phyloP scores from a whole-genome alignment of 176 grass and related monocot genomes.

The Musa beccarii region DNA sequence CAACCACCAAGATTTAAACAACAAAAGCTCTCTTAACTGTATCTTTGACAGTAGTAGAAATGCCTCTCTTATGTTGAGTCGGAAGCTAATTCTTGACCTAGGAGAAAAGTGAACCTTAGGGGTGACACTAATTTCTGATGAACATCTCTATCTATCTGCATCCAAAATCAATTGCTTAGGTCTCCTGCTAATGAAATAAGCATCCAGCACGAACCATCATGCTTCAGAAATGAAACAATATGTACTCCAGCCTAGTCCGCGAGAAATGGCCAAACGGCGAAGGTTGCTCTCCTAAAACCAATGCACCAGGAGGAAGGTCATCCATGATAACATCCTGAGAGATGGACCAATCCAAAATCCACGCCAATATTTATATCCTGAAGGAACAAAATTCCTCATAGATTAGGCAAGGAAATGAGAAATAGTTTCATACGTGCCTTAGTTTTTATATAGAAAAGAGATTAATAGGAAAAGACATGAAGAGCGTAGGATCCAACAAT shows the following conservation, averaged over 20 bases:
- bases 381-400: background rate
- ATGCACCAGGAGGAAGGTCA: background rate
- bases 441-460: background rate
- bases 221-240: background rate
- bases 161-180: background rate
- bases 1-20: background rate
- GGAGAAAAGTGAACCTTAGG: background rate
- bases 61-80: background rate
- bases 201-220: background rate
- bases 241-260: background rate
- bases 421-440: background rate
- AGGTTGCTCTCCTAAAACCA: background rate
- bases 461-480: background rate
- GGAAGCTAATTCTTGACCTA: background rate
- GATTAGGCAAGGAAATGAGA: background rate
- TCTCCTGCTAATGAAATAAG: background rate
- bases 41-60: background rate
- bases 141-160: background rate
- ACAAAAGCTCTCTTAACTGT: background rate
- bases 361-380: too few relatives aligned
- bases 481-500: background rate
- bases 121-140: background rate
- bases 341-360: too few relatives aligned
- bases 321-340: background rate
- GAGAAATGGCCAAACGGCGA: background rate